Percentiles rank a stretch among this genome's conserved stretches.
phyloP scores from a whole-genome alignment of 163 green algal genomes.

The Prototheca cutis region DNA sequence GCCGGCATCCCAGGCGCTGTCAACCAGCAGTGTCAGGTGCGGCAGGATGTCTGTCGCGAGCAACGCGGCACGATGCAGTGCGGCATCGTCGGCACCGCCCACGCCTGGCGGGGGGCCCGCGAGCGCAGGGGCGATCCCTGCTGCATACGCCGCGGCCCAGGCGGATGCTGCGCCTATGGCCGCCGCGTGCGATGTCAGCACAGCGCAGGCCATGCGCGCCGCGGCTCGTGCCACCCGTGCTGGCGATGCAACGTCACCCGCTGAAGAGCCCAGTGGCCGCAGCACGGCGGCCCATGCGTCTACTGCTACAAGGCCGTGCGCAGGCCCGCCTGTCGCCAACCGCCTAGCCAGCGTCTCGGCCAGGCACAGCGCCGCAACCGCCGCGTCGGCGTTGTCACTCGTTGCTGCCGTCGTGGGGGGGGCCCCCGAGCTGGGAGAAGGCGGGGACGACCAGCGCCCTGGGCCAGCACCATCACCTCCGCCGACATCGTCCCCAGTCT shows the following conservation, averaged over 20 bases:
- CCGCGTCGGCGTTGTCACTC: background rate
- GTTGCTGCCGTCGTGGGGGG: too few relatives aligned
- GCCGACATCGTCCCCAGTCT: background rate
- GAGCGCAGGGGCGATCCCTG: background rate
- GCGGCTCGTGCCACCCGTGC: slow-evolving; percentile 1
- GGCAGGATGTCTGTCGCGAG: background rate
- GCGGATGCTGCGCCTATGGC: background rate
- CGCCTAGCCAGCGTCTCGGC: background rate
- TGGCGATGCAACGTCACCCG: background rate
- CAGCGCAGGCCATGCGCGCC: background rate
- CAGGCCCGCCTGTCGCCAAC: background rate
- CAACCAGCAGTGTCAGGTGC: background rate
- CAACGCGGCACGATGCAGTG: background rate
- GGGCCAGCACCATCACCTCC: too few relatives aligned
- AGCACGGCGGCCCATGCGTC: slow-evolving; percentile 1
- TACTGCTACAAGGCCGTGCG: background rate
- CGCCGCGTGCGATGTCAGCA: background rate
- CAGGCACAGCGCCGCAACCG: background rate
- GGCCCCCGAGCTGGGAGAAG: too few relatives aligned
- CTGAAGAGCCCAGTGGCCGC: slow-evolving; percentile 1
- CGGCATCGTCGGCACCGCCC: background rate
- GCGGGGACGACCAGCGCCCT: too few relatives aligned
- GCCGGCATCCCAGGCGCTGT: background rate
- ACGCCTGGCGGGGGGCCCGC: background rate
- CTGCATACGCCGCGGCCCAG: background rate